A percentile compares a stretch with the other conserved stretches of the same genome.
Evolutionary conservation across 192 early-diverging fungal genomes (phyloP).

Genomic region (Gonapodya prolifera): DNA sequence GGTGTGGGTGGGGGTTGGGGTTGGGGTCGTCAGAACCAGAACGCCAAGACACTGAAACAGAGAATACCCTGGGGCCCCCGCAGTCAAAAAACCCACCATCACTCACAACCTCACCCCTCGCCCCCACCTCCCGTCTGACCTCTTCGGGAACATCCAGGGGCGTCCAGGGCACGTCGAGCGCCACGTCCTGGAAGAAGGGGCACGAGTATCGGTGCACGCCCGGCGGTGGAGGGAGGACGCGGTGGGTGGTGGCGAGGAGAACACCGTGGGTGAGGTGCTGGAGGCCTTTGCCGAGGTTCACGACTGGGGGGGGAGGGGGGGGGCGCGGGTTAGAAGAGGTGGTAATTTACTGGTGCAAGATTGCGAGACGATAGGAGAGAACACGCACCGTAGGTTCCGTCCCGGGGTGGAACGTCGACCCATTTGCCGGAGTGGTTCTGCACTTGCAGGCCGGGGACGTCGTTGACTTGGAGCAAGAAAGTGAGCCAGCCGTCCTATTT

Average conservation of each 20-base stretch:
- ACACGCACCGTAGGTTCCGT: not conserved
- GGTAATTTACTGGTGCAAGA: no score
- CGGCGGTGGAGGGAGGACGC: not conserved
- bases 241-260: not conserved
- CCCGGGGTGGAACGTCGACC: conserved; percentile 1
- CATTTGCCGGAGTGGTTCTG: not conserved
- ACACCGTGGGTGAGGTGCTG: not conserved
- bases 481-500: not conserved
- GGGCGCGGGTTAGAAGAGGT: no score
- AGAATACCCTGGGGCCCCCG: no score
- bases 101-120: not conserved
- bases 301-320: not conserved
- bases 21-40: no score
- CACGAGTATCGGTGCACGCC: not conserved
- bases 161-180: not conserved
- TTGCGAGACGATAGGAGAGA: no score
- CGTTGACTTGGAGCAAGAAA: not conserved
- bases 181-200: not conserved
- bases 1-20: no score
- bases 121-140: not conserved
- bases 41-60: no score
- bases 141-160: not conserved
- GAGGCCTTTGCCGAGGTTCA: not conserved
- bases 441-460: conserved; percentile 1
- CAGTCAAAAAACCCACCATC: not conserved